Conservation (phyloP, 2,329 filamentous ascomycete genomes). For the Dactylellina drechsleri region DNA sequence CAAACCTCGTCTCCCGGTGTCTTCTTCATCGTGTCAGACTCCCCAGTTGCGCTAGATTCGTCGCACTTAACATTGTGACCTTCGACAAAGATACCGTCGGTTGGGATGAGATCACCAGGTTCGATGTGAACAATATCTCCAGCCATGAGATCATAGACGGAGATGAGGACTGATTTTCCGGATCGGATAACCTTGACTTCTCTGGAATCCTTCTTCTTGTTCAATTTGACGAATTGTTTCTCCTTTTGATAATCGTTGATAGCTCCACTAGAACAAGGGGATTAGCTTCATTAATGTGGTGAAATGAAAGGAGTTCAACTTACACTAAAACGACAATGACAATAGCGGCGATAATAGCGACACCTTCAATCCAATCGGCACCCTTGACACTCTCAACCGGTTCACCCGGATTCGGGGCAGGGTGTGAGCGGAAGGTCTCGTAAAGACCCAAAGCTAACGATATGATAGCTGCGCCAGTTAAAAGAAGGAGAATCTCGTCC, state of each 20-base stretch:
- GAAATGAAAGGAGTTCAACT: slow-evolving; percentile 7
- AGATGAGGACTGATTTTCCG: slow-evolving; percentile 75
- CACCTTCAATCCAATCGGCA: slow-evolving; percentile 83
- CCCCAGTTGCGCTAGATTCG: slow-evolving; percentile 81
- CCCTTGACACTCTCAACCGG: slow-evolving; percentile 54
- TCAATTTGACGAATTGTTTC: slow-evolving; percentile 79
- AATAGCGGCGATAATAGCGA: slow-evolving; percentile 83
- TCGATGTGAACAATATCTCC: slow-evolving; percentile 79
- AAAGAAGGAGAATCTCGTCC: slow-evolving; percentile 76
- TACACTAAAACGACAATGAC: slow-evolving; percentile 76
- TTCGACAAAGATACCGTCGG: slow-evolving; percentile 77
- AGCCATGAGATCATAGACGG: slow-evolving; percentile 74
- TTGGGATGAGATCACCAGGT: slow-evolving; percentile 77
- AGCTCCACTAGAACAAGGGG: slow-evolving; percentile 66
- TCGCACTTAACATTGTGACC: slow-evolving; percentile 80
- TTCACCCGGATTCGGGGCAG: slow-evolving; percentile 61
- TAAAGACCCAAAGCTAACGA: slow-evolving; percentile 77
- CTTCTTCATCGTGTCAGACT: slow-evolving; percentile 80
- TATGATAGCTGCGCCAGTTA: slow-evolving; percentile 74
- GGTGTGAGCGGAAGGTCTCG: slow-evolving; percentile 65
- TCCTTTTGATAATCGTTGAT: slow-evolving; percentile 85
- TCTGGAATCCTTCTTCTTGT: slow-evolving; percentile 81
- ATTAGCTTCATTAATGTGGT: slow-evolving; percentile 9
- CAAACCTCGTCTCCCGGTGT: slow-evolving; percentile 74
- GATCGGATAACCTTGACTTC: slow-evolving; percentile 77